A percentile compares a stretch with the other conserved stretches of the same genome.
These are phyloP conservation scores for Beauveria sp. DNA, from an alignment of 2,329 filamentous ascomycete species.

Conservation along the genomic window DNA sequence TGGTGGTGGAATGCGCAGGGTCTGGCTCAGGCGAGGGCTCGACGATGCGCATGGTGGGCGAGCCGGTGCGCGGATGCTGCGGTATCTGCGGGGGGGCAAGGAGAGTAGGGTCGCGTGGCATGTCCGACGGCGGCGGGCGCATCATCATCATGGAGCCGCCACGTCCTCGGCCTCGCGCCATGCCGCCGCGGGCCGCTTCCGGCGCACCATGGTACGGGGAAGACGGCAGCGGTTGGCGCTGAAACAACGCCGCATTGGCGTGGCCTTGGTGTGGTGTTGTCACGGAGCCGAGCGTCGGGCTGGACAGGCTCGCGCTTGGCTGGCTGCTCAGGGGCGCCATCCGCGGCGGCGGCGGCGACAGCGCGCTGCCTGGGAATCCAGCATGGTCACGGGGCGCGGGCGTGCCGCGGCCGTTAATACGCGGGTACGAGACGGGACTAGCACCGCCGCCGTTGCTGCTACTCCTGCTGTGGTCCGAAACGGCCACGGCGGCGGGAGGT, in stretches of 20 bases:
- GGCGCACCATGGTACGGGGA: background rate
- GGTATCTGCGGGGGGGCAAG: background rate
- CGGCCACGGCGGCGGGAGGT: background rate
- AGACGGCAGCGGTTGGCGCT: slow-evolving; percentile 9
- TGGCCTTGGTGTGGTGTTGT: background rate
- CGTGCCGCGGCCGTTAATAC: slow-evolving; percentile 19
- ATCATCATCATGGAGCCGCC: background rate
- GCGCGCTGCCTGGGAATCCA: slow-evolving; percentile 15
- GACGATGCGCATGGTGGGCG: slow-evolving; percentile 30
- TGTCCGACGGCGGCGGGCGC: slow-evolving; percentile 2
- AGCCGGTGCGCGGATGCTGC: slow-evolving; percentile 14
- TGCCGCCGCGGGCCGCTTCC: background rate
- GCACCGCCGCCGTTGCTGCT: background rate
- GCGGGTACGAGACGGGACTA: slow-evolving; percentile 19
- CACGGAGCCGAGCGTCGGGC: slow-evolving; percentile 27
- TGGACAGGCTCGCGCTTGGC: slow-evolving; percentile 29
- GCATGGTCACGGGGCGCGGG: background rate
- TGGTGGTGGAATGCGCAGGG: slow-evolving; percentile 16
- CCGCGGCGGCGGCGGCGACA: slow-evolving; percentile 23
- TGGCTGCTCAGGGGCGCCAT: slow-evolving; percentile 24
- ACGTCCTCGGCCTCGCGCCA: background rate
- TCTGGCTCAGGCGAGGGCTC: slow-evolving; percentile 26
- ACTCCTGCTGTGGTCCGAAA: background rate
- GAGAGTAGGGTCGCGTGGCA: slow-evolving; percentile 17
- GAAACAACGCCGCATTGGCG: slow-evolving; percentile 8